These are phyloP conservation scores for Castanospermum australe DNA, from an alignment of 306 rosid species.

Conservation along the genomic window DNA sequence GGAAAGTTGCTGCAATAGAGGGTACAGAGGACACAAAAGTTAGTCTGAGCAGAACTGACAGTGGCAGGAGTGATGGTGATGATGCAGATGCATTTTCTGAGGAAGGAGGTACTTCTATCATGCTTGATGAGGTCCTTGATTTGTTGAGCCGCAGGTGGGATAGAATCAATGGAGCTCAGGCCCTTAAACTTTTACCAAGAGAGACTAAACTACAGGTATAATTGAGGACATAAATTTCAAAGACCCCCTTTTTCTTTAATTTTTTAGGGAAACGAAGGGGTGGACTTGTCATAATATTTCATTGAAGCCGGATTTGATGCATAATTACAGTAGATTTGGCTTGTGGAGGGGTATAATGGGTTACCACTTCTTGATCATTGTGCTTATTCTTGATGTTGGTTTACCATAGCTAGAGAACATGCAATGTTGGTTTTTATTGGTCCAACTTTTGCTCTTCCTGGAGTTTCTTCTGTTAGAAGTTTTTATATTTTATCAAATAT, in stretches of 20 bases:
- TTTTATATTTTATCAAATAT: neutral
- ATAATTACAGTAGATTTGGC: neutral
- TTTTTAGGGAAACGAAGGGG: neutral
- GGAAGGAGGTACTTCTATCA: conserved; percentile 65
- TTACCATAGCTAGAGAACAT: neutral
- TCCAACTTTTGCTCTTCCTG: neutral
- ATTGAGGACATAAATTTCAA: neutral
- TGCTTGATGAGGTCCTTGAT: conserved; percentile 92
- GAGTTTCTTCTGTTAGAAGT: neutral
- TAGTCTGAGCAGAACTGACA: conserved; percentile 72
- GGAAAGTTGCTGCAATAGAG: conserved; percentile 92
- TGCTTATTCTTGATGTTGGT: neutral
- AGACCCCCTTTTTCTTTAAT: neutral
- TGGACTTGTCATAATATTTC: neutral
- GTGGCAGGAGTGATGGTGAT: conserved; percentile 88
- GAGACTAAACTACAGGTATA: conserved; percentile 92
- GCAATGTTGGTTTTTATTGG: neutral
- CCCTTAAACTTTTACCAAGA: conserved; percentile 88
- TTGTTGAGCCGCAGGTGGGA: conserved; percentile 91
- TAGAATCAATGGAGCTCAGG: conserved; percentile 95
- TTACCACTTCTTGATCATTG: neutral
- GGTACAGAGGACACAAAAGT: conserved; percentile 81
- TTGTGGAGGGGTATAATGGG: neutral
- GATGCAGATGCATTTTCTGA: conserved; percentile 73
- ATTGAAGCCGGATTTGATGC: neutral